Conservation (phyloP, 2,329 filamentous ascomycete species). For the Macrophomina pseudophaseolina region DNA sequence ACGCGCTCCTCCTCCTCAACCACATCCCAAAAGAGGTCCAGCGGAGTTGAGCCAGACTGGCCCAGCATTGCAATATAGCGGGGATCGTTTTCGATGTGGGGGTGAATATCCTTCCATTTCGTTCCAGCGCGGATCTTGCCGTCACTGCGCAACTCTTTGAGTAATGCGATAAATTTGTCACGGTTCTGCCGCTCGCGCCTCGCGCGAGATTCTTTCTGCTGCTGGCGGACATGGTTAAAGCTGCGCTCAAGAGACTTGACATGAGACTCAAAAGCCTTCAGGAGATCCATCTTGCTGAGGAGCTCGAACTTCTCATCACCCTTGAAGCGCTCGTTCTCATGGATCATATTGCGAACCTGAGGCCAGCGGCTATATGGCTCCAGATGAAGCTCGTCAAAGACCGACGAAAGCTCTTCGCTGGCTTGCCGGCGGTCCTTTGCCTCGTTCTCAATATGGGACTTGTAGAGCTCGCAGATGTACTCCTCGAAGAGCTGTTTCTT, state of each 20-base stretch:
- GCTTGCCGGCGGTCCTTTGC: constrained; percentile 74
- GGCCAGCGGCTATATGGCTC: constrained; percentile 96
- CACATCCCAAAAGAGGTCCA: constrained; percentile 95
- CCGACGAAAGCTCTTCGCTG: constrained; percentile 78
- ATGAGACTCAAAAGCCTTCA: constrained; percentile 92
- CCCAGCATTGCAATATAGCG: constrained; percentile 85
- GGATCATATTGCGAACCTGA: constrained; percentile 82
- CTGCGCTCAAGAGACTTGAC: constrained; percentile 89
- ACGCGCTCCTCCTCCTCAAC: constrained; percentile 91
- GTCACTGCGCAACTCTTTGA: constrained; percentile 73
- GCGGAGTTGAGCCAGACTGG: constrained; percentile 80
- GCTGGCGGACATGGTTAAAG: constrained; percentile 89
- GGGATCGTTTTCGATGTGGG: constrained; percentile 76
- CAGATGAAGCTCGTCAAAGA: constrained; percentile 79
- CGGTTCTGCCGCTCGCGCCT: constrained; percentile 85
- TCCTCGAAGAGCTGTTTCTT: constrained; percentile 91
- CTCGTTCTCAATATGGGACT: constrained; percentile 77
- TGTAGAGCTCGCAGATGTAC: constrained; percentile 85
- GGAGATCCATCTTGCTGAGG: constrained; percentile 85
- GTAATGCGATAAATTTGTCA: constrained; percentile 76
- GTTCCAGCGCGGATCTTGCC: constrained; percentile 87
- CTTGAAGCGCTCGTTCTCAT: constrained; percentile 77
- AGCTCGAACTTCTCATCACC: constrained; percentile 83
- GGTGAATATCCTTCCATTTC: constrained; percentile 85
- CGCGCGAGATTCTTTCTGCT: constrained; percentile 79